Evolutionary conservation across 2,329 filamentous ascomycete genomes (phyloP), one percentile per base, ranked within the genome.

Genomic region (Alternaria postmessia): DNA sequence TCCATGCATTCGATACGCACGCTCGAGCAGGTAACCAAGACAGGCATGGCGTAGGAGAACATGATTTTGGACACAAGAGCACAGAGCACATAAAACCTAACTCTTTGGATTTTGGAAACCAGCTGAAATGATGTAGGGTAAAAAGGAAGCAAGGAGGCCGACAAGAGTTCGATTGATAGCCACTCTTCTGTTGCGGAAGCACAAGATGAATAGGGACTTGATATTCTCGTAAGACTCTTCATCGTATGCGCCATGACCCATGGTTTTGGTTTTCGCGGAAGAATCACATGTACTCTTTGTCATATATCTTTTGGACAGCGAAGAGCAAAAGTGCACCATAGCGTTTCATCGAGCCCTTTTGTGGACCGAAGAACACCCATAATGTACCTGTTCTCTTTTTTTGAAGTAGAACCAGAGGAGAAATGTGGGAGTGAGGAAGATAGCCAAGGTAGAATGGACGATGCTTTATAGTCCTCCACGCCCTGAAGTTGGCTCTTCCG

Each of bases 321-420:
- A 16, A 16, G 32, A 36, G 32, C 32, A 7, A 5, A 16, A 36
- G 5, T 12, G 14, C 12, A 36, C 1, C 32, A 36, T 16, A 2
- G 0, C 28, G 4, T 1, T 11, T 30, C 1, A 0, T 30, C 1
- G 9, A 30, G 9, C 2, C 11, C 4, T 16, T 36, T 36, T 36
- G 6, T 36, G 5, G 32, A 3, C 1, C 5, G 14, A 2, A 36
- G 5, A 36, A 36, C 12, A 36, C 5, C 0, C 28, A 30, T 11
- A 26, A 26, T 26, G 24, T 26, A 26, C 24, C 2, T 26, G 24
- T 30, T 8, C 28, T 30, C 8, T 30, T 30, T 11, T 30, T 30
- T 30, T 30, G 28, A 2, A 30, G 28, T 11, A 5, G 9, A 30
- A 2, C 11, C 4, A 11, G 28, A 30, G 28, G 0, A 30, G 28